A percentile compares a stretch with the other conserved stretches of the same genome.
Evolutionary conservation across 208 protist species (phyloP).

Genomic region (Wallacemonas sp.): DNA sequence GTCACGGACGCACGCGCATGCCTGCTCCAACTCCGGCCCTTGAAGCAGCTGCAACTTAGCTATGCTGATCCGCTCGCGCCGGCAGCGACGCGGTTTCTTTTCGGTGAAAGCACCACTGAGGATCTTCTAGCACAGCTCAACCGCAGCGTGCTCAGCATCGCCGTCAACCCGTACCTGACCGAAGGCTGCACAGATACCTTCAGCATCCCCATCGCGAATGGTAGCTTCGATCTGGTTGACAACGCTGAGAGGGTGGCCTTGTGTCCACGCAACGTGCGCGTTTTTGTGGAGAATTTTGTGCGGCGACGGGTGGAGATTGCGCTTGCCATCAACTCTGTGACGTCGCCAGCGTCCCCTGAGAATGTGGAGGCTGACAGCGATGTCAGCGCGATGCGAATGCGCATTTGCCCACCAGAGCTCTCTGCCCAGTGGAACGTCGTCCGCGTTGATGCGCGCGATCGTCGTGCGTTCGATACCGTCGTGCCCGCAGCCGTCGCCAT

Average conservation of each 20-base stretch:
- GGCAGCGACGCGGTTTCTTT: not conserved
- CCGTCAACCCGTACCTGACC: not conserved
- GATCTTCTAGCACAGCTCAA: constrained; percentile 1
- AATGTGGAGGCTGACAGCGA: not conserved
- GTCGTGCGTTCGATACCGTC: too few species aligned
- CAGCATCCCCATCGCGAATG: not conserved
- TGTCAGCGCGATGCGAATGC: not conserved
- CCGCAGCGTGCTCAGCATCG: not conserved
- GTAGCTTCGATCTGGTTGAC: constrained; percentile 24
- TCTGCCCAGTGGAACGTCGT: constrained; percentile 35
- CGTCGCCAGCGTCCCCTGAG: constrained; percentile 7
- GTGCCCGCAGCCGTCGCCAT: too few species aligned
- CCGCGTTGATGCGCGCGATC: too few species aligned
- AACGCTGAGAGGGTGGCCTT: constrained; percentile 32
- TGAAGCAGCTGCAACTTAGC: not conserved
- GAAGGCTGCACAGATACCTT: not conserved
- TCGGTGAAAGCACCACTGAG: not conserved
- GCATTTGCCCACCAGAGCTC: constrained; percentile 21
- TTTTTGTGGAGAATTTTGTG: constrained; percentile 32
- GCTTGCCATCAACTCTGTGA: constrained; percentile 27
- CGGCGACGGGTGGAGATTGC: constrained; percentile 31
- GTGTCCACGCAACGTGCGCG: constrained; percentile 34
- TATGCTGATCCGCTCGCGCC: not conserved
- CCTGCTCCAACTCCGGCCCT: constrained; percentile 5
- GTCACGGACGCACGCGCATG: not conserved